Conservation (phyloP, 2,329 filamentous ascomycete species). For the Xylariaceae sp. region DNA sequence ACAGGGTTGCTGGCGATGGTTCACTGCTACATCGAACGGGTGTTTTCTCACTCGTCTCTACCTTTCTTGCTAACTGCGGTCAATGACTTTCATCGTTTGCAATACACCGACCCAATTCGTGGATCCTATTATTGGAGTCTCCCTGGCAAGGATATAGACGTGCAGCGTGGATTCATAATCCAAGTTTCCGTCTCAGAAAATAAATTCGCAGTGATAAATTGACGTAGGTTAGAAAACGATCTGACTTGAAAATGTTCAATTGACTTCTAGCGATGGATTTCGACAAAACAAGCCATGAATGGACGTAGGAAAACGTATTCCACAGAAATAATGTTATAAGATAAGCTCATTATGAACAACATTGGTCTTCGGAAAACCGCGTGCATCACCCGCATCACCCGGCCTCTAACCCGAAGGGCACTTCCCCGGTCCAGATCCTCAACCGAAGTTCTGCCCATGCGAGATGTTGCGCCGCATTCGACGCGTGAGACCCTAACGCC, state of each 20-base stretch:
- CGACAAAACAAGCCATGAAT: conserved; percentile 15
- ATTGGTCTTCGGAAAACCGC: conserved; percentile 18
- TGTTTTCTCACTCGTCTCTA: conserved; percentile 7
- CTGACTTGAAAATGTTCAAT: conserved; percentile 7
- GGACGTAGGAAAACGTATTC: conserved; percentile 19
- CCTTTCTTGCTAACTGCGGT: conserved; percentile 6
- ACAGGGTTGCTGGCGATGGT: conserved; percentile 1
- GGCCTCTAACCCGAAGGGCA: conserved; percentile 10
- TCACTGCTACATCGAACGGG: conserved; percentile 13
- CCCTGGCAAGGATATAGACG: conserved; percentile 16
- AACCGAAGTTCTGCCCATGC: conserved; percentile 19
- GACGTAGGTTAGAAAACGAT: conserved; percentile 14
- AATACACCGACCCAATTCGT: conserved; percentile 5
- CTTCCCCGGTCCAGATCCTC: neutral
- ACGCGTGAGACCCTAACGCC: neutral
- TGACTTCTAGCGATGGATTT: conserved; percentile 23
- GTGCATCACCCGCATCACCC: conserved; percentile 18
- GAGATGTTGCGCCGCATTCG: neutral
- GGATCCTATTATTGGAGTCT: conserved; percentile 4
- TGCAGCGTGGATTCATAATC: conserved; percentile 18
- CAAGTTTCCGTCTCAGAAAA: conserved; percentile 16
- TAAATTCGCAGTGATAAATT: conserved; percentile 20
- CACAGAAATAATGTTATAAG: conserved; percentile 21
- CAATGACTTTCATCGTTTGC: conserved; percentile 6
- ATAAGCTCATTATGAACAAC: conserved; percentile 16